Base-by-base conservation (phyloP, 495 filamentous ascomycete genomes). In the Xylaria venustula region DNA sequence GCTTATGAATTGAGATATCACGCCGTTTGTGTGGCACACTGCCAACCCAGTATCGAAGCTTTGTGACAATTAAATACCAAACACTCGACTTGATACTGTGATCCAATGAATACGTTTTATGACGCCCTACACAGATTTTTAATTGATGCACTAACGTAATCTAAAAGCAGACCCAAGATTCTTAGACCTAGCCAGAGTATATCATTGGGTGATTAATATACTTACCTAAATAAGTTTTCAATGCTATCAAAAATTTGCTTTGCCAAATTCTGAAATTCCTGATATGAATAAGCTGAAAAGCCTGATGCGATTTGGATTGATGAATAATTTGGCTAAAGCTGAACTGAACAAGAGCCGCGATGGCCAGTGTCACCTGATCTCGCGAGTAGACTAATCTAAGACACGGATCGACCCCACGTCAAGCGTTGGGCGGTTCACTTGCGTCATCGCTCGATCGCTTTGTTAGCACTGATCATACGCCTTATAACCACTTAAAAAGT, bases 1-100 rank as follows among this genome's bases (percentile, higher is more conserved):
- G 64, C 37, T 70, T 66, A 67, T 61, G 61, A 64, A 71, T 67
- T 65, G 55, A 65, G 60, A 71, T 65, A 58, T 60, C 51, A 66
- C 62, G 61, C 60, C 55, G 61, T 64, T 60, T 63, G 12, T 48
- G 23, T 61, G 47, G 47, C 42, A 54, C 50, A 46, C 36, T 14
- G 37, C 34, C 58, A 52, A 41, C 48, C 41, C 28, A 47, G 49
- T 47, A 60, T 48, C 58, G 42, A 61, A 54, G 25, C 34, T 42
- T 5, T 37, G 58, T 61, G 58, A 54, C 17, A 25, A 23, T 7
- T 20, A 41, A 41, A 41, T 41, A 3, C 34, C 50, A 40, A 22
- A 52, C 32, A 32, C 7, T 4, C 14, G 22, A n/a, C 20, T 34
- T 14, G 17, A 44, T 25, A 0, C 19, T 3, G 37, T 44, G 57